Evolutionary conservation across 495 filamentous ascomycete genomes (phyloP).

Genomic region (Aspergillus ellipticus): DNA sequence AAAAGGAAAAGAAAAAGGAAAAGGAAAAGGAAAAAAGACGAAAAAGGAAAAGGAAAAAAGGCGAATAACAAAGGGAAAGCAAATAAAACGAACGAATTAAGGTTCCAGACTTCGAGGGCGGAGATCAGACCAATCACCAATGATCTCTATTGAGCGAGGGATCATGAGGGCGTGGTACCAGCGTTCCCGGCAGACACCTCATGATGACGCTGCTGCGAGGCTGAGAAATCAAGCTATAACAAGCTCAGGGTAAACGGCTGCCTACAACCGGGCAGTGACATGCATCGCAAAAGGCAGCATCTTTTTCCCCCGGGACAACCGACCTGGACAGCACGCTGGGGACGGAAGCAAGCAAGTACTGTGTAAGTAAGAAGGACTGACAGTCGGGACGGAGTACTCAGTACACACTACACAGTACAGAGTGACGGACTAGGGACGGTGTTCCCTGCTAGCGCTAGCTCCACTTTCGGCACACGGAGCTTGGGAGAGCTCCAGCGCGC

Average conservation of each 20-base stretch:
- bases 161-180: not conserved
- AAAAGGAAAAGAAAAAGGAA: not conserved
- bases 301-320: too few relatives aligned
- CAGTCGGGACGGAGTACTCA: too few relatives aligned
- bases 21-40: not conserved
- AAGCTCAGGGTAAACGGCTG: not conserved
- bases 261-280: not conserved
- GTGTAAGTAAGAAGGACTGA: too few relatives aligned
- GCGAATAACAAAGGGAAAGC: not conserved
- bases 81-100: not conserved
- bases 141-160: not conserved
- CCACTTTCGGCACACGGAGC: conserved; percentile 22
- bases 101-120: not conserved
- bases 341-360: too few relatives aligned
- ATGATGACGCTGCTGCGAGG: not conserved
- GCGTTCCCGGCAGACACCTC: not conserved
- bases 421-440: not conserved
- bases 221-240: not conserved
- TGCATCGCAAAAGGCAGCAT: not conserved
- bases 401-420: too few relatives aligned
- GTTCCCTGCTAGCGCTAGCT: conserved; percentile 6
- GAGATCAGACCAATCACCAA: not conserved
- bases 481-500: conserved; percentile 10
- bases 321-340: too few relatives aligned
- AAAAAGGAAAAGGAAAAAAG: not conserved